Percentiles rank a stretch among this genome's conserved stretches.
Evolutionary conservation across 129 eudicot genomes (phyloP).

Genomic region (Pulicaria dysenterica): DNA sequence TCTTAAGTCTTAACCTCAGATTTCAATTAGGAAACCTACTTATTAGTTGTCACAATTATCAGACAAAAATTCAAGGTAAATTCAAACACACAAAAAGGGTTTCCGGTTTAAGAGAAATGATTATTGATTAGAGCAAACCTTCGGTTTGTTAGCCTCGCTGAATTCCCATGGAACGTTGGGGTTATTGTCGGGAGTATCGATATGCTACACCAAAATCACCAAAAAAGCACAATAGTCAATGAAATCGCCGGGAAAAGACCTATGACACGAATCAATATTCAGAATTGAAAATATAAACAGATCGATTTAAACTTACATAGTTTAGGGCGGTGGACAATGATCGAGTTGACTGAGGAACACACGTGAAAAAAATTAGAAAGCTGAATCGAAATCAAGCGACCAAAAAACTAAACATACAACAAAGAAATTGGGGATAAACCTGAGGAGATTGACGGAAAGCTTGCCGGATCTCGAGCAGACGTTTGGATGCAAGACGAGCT

Average conservation of each 20-base stretch:
- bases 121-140: slow-evolving; percentile 46
- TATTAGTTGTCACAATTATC: neutral
- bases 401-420: neutral
- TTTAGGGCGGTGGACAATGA: slow-evolving; percentile 90
- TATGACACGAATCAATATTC: slow-evolving; percentile 7
- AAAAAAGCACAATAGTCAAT: slow-evolving; percentile 3
- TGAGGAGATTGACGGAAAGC: slow-evolving; percentile 65
- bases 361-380: neutral
- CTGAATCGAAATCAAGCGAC: slow-evolving; percentile 7
- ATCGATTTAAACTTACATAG: slow-evolving; percentile 63
- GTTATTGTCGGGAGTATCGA: slow-evolving; percentile 90
- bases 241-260: slow-evolving; percentile 14
- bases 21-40: neutral
- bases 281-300: neutral
- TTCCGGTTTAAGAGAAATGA: neutral
- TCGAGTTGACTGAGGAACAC: slow-evolving; percentile 58
- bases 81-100: slow-evolving; percentile 5
- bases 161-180: slow-evolving; percentile 87
- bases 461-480: slow-evolving; percentile 88
- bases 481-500: slow-evolving; percentile 77
- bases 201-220: slow-evolving; percentile 56
- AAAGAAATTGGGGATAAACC: slow-evolving; percentile 35
- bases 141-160: slow-evolving; percentile 56
- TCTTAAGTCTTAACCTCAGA: neutral
- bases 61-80: neutral